Evolutionary conservation across 768 basidiomycete genomes (phyloP), one percentile per base, ranked within the genome.

Genomic region (Xerocomus potaroensis): DNA sequence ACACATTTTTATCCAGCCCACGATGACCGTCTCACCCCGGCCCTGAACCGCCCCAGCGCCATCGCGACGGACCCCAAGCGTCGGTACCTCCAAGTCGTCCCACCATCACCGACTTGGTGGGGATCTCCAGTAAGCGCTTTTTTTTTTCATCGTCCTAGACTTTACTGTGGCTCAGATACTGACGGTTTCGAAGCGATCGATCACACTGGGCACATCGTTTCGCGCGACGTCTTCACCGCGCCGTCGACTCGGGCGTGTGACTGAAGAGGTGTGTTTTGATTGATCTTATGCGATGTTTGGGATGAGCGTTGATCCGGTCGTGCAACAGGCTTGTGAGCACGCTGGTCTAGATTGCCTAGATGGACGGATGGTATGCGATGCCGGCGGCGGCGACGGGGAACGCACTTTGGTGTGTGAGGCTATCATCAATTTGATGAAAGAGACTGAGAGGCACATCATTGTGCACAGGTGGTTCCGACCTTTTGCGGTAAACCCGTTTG

Each of bases 221-320:
- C 54, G 37, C 16, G 47, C 34, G 21, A 58, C 30, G 0, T 51
- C 48, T 16, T 45, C 59, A 4, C 50, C 59, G 41, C 42, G 46
- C 10, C 34, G 47, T 29, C 46, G 49, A 3, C 54, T 54, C 8
- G 45, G 52, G 16, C 34, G 51, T 3, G 51, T 65, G 23, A 18
- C 39, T 5, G 63, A 60, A 59, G 53, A 64, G 51, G 39, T 50
- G 47, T 41, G 47, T 44, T 43, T 48, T n/a, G n/a, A 2, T 14
- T 9, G 9, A 15, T 21, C 12, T 32, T 27, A 21, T 22, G 30
- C 1, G 11, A 22, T 22, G 18, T 12, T 32, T 8, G 40, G 27
- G 34, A 30, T 29, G 31, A 43, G 41, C 10, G 40, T 43, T 55
- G 34, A 56, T 36, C 19, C 5, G 9, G 14, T 9, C 15, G 7